Conservation (phyloP, 2,329 filamentous ascomycete genomes). For the Capronia epimyces region DNA sequence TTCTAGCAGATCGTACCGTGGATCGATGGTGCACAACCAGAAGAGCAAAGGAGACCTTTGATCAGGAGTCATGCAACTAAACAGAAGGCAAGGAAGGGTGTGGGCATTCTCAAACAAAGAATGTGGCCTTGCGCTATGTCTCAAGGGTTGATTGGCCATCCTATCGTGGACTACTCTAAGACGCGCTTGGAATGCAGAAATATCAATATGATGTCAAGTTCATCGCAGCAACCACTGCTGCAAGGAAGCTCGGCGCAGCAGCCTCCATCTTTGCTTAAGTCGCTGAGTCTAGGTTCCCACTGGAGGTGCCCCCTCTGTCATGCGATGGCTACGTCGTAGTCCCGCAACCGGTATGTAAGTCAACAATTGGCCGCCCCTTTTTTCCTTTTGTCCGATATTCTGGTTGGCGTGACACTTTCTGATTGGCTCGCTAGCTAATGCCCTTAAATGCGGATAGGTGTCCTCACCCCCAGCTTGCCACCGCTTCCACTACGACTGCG, state of each 20-base stretch:
- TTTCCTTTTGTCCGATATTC: too few relatives aligned
- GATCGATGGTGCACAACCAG: too few relatives aligned
- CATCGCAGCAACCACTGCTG: constrained; percentile 31
- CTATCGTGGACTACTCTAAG: too few relatives aligned
- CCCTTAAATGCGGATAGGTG: neutral
- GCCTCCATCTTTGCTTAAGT: neutral
- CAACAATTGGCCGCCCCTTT: too few relatives aligned
- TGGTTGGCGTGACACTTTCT: too few relatives aligned
- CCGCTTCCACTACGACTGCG: neutral
- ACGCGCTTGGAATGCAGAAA: too few relatives aligned
- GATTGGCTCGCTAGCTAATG: too few relatives aligned
- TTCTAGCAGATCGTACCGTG: too few relatives aligned
- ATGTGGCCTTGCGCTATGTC: neutral
- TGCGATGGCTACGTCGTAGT: neutral
- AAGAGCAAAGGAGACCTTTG: too few relatives aligned
- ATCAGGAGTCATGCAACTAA: neutral
- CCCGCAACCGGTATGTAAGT: constrained; percentile 14
- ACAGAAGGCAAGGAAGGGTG: neutral
- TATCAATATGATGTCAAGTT: too few relatives aligned
- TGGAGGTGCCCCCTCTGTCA: neutral
- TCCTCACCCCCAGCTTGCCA: neutral
- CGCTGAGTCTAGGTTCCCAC: neutral
- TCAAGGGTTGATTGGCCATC: too few relatives aligned
- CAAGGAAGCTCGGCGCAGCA: neutral
- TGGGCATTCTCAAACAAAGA: neutral